phyloP scores from a whole-genome alignment of 305 asterid genomes.

The Solanum hybrid region DNA sequence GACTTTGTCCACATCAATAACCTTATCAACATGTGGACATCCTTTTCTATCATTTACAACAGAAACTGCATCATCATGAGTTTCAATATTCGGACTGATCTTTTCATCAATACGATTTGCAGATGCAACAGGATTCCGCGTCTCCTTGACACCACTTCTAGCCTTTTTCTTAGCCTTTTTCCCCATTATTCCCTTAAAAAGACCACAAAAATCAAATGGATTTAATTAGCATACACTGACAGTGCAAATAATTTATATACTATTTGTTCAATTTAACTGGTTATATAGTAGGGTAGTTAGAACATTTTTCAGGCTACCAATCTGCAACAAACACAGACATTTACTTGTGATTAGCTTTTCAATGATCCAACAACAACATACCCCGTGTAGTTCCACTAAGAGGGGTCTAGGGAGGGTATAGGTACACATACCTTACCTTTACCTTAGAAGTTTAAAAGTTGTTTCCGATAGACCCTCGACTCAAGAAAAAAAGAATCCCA shows the following conservation, averaged over 20 bases:
- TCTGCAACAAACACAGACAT: not conserved
- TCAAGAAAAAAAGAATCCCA: not conserved
- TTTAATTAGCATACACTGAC: not conserved
- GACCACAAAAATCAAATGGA: not conserved
- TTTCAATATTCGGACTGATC: slow-evolving; percentile 14
- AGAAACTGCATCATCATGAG: slow-evolving; percentile 24
- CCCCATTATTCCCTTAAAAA: slow-evolving; percentile 45
- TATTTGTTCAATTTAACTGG: not conserved
- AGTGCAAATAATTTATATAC: not conserved
- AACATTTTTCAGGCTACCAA: not conserved
- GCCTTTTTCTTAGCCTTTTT: slow-evolving; percentile 69
- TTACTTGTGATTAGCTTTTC: not conserved
- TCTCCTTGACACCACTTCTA: slow-evolving; percentile 54
- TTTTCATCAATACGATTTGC: slow-evolving; percentile 15
- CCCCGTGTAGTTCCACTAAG: not conserved
- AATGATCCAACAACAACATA: not conserved
- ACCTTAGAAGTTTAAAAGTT: not conserved
- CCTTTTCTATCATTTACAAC: slow-evolving; percentile 33
- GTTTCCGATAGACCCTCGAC: not conserved
- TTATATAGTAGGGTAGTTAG: not conserved
- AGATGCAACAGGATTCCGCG: slow-evolving; percentile 28
- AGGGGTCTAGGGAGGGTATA: not conserved
- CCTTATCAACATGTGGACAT: slow-evolving; percentile 60
- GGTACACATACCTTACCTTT: not conserved
- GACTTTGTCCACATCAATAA: slow-evolving; percentile 50